Percentiles rank a stretch among this genome's conserved stretches.
Evolutionary conservation across 1,284 basidiomycete species (phyloP).

Genomic region (Ceratobasidium sp.): DNA sequence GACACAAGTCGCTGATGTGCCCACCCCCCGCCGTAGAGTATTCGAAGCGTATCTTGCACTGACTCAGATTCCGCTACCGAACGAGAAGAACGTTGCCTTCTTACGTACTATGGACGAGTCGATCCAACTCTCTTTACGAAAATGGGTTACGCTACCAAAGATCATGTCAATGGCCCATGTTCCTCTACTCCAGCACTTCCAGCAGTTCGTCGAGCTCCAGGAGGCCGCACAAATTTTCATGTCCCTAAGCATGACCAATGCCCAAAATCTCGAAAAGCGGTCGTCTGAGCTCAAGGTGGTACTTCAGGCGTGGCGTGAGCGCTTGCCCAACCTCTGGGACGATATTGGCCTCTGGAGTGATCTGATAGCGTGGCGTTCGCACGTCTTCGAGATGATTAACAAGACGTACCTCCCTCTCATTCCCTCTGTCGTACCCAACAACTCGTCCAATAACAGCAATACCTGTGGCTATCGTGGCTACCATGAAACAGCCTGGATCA

Average conservation of each 20-base stretch:
- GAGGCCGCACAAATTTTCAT: slow-evolving; percentile 97
- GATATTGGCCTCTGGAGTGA: slow-evolving; percentile 99
- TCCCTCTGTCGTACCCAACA: slow-evolving; percentile 59
- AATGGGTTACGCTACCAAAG: slow-evolving; percentile 92
- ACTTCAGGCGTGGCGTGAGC: slow-evolving; percentile 96
- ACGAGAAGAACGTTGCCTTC: slow-evolving; percentile 65
- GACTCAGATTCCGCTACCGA: slow-evolving; percentile 65
- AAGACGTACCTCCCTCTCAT: slow-evolving; percentile 96
- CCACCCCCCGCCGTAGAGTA: slow-evolving; percentile 92
- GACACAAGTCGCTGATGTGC: slow-evolving; percentile 80
- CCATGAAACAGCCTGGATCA: slow-evolving; percentile 99
- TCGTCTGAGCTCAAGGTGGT: slow-evolving; percentile 96
- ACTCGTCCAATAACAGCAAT: slow-evolving; percentile 68
- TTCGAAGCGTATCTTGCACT: slow-evolving; percentile 96
- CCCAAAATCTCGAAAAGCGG: slow-evolving; percentile 92
- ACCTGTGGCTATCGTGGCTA: slow-evolving; percentile 98
- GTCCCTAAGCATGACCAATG: slow-evolving; percentile 87
- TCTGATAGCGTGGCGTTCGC: slow-evolving; percentile 97
- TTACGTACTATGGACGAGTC: slow-evolving; percentile 92
- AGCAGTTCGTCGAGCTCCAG: slow-evolving; percentile 98
- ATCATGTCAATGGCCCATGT: slow-evolving; percentile 92
- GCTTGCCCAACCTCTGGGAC: slow-evolving; percentile 95
- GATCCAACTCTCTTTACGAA: slow-evolving; percentile 94
- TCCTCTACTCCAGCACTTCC: slow-evolving; percentile 96
- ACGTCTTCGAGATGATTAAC: slow-evolving; percentile 91